These are phyloP conservation scores for Cyclostephanos invisitatus DNA, from an alignment of 108 stramenopile genomes.

Conservation along the genomic window DNA sequence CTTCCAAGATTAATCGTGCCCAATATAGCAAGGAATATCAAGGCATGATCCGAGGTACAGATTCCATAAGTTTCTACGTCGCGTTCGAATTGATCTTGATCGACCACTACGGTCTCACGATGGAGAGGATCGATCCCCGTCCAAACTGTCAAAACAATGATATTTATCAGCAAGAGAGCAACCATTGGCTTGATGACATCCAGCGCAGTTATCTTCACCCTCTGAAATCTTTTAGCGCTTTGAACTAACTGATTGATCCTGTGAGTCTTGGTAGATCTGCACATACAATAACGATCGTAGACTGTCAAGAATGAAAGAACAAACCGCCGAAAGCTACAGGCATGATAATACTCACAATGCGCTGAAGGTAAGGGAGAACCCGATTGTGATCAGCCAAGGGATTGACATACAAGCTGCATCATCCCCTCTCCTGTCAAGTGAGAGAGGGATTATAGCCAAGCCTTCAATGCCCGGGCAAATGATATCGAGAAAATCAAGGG, in stretches of 20 bases:
- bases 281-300: not conserved
- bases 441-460: slow-evolving; percentile 33
- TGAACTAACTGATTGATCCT: slow-evolving; percentile 17
- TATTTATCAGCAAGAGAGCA: slow-evolving; percentile 34
- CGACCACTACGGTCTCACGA: slow-evolving; percentile 1
- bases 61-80: slow-evolving; percentile 18
- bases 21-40: slow-evolving; percentile 32
- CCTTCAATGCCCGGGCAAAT: not conserved
- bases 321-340: too few relatives aligned
- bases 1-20: slow-evolving; percentile 39
- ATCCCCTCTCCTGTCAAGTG: slow-evolving; percentile 19
- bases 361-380: slow-evolving; percentile 27
- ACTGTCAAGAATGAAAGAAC: not conserved
- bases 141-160: slow-evolving; percentile 46
- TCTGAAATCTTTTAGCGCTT: slow-evolving; percentile 26
- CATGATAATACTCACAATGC: slow-evolving; percentile 20
- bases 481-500: not conserved
- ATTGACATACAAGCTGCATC: slow-evolving; percentile 26
- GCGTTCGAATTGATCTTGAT: slow-evolving; percentile 34
- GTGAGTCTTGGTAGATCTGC: slow-evolving; percentile 28
- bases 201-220: slow-evolving; percentile 47
- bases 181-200: slow-evolving; percentile 57
- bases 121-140: slow-evolving; percentile 29
- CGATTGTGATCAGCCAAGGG: slow-evolving; percentile 28
- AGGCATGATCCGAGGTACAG: slow-evolving; percentile 33